phyloP scores from a whole-genome alignment of 2,329 filamentous ascomycete genomes.

The Pseudodiploospora longispora region DNA sequence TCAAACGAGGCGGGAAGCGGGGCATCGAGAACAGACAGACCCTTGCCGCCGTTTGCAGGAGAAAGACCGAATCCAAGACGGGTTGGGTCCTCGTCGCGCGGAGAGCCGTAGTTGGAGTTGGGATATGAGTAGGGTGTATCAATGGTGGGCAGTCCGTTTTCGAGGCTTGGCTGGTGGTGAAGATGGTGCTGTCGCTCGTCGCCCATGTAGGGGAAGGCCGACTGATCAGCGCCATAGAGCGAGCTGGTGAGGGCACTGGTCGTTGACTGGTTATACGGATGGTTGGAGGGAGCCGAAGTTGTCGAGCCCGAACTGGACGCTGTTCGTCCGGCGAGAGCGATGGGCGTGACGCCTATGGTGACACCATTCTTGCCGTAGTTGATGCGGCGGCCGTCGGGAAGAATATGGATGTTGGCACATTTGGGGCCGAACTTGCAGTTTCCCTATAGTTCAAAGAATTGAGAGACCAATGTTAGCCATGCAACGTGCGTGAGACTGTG shows the following conservation, averaged over 20 bases:
- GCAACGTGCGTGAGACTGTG: slow-evolving; percentile 1
- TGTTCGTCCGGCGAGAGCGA: slow-evolving; percentile 60
- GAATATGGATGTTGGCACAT: slow-evolving; percentile 92
- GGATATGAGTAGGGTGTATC: slow-evolving; percentile 51
- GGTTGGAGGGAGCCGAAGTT: slow-evolving; percentile 26
- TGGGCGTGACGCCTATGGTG: slow-evolving; percentile 50
- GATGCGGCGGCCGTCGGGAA: slow-evolving; percentile 86
- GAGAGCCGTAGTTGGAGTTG: slow-evolving; percentile 68
- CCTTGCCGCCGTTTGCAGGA: slow-evolving; percentile 60
- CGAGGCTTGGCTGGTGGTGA: slow-evolving; percentile 43
- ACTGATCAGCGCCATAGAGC: slow-evolving; percentile 37
- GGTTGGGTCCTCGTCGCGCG: slow-evolving; percentile 56
- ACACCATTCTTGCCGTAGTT: slow-evolving; percentile 68
- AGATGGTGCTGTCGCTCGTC: slow-evolving; percentile 36
- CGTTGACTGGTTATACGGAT: slow-evolving; percentile 48
- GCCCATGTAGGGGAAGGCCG: slow-evolving; percentile 30
- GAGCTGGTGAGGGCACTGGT: slow-evolving; percentile 57
- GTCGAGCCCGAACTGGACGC: slow-evolving; percentile 35
- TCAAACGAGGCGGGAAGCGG: slow-evolving; percentile 92
- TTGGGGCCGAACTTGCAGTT: slow-evolving; percentile 99
- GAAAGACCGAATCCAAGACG: slow-evolving; percentile 68
- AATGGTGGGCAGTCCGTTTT: slow-evolving; percentile 49
- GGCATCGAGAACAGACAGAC: slow-evolving; percentile 84
- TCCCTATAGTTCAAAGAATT: slow-evolving; percentile 46
- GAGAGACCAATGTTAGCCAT: slow-evolving; percentile 2